A percentile compares a stretch with the other conserved stretches of the same genome.
Conservation (phyloP, 2,329 filamentous ascomycete species). For the Pseudopithomyces chartarum region DNA sequence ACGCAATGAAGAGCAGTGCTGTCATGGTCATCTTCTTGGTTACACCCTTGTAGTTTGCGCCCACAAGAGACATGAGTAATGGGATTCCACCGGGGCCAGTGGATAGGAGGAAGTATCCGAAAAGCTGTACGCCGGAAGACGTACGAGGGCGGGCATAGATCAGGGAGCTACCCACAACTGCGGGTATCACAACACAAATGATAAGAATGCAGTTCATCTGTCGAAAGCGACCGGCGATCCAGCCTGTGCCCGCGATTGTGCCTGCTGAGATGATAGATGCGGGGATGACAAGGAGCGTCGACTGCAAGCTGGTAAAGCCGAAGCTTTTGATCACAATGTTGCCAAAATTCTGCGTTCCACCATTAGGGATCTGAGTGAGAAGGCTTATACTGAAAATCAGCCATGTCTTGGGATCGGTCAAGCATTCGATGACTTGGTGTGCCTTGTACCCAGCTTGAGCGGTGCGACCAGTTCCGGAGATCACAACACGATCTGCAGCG, state of each 20-base stretch:
- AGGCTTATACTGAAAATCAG: constrained; percentile 20
- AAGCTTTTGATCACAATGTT: constrained; percentile 52
- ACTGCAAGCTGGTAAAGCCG: constrained; percentile 47
- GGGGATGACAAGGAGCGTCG: constrained; percentile 34
- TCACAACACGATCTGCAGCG: constrained; percentile 30
- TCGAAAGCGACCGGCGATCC: constrained; percentile 19
- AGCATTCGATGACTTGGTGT: constrained; percentile 20
- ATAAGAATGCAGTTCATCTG: constrained; percentile 22
- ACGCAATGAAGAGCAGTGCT: constrained; percentile 40
- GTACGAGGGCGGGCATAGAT: constrained; percentile 18
- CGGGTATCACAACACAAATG: constrained; percentile 18
- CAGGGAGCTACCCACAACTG: constrained; percentile 18
- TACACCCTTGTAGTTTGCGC: constrained; percentile 33
- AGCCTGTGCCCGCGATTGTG: constrained; percentile 19
- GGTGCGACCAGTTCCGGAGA: constrained; percentile 25
- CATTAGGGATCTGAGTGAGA: constrained; percentile 21
- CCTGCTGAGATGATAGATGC: constrained; percentile 21
- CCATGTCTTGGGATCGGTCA: constrained; percentile 24
- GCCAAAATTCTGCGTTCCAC: constrained; percentile 23
- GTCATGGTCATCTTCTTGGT: constrained; percentile 48
- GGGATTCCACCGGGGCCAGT: constrained; percentile 25
- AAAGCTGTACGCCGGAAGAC: constrained; percentile 21
- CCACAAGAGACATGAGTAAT: constrained; percentile 24
- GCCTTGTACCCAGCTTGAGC: constrained; percentile 20
- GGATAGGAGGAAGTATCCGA: constrained; percentile 29